Percentiles rank a stretch among this genome's conserved stretches.
phyloP scores from a whole-genome alignment of 2,329 filamentous ascomycete genomes.

The Clonostachys sp. region DNA sequence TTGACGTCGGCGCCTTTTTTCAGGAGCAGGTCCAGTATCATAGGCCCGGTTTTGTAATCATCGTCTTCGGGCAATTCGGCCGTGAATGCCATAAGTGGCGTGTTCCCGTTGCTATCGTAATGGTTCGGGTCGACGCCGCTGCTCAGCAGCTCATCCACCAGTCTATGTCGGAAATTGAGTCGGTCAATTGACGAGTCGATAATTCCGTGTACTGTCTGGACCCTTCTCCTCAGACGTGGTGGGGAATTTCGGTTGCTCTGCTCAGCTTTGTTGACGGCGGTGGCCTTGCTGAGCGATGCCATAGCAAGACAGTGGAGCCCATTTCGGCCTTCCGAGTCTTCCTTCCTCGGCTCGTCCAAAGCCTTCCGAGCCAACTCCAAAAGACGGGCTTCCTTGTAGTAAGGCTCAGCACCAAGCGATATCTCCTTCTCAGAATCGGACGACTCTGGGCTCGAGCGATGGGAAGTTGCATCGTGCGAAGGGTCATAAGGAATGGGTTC shows the following conservation, averaged over 20 bases:
- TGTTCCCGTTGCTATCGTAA: conserved; percentile 45
- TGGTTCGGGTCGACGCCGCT: conserved; percentile 43
- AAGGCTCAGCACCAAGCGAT: no score
- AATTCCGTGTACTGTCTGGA: background rate
- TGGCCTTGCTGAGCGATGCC: conserved; percentile 36
- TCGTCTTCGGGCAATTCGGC: conserved; percentile 44
- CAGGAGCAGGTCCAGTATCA: conserved; percentile 38
- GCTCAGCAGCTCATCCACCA: conserved; percentile 21
- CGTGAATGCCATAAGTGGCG: conserved; percentile 52
- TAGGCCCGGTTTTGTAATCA: conserved; percentile 40
- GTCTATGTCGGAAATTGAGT: conserved; percentile 8
- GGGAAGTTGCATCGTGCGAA: background rate
- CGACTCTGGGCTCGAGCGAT: background rate
- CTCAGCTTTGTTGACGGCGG: conserved; percentile 23
- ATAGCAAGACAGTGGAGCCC: conserved; percentile 55
- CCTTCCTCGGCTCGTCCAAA: conserved; percentile 6
- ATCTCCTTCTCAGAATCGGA: background rate
- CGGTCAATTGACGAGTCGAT: conserved; percentile 24
- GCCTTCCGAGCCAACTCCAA: conserved; percentile 3
- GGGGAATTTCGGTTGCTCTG: background rate
- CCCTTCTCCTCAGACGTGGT: conserved; percentile 2
- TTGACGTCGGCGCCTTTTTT: conserved; percentile 36
- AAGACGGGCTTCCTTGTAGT: no score
- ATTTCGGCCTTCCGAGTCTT: conserved; percentile 42
- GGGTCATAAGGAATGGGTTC: conserved; percentile 4